Percentiles rank a stretch among this genome's conserved stretches.
These are phyloP conservation scores for Malassezia furfur DNA, from an alignment of 1,284 basidiomycete genomes.

Conservation along the genomic window DNA sequence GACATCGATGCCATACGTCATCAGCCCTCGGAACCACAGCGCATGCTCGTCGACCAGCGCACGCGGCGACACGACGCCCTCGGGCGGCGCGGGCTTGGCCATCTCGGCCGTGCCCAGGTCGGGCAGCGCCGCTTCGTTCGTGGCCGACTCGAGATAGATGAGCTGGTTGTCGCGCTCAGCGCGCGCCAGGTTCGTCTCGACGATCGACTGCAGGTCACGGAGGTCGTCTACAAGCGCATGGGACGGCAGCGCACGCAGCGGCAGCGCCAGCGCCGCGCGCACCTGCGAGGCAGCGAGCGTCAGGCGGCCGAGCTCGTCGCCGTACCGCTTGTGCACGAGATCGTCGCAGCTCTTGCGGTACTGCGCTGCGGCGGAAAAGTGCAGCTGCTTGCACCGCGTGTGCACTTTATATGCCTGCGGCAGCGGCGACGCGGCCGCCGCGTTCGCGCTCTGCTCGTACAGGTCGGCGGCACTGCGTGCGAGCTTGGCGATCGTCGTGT, in stretches of 20 bases:
- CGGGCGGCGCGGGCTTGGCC: slow-evolving; percentile 59
- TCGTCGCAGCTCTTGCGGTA: slow-evolving; percentile 84
- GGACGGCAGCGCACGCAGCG: slow-evolving; percentile 58
- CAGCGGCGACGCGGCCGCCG: slow-evolving; percentile 10
- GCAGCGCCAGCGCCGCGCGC: slow-evolving; percentile 65
- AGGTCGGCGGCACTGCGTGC: slow-evolving; percentile 58
- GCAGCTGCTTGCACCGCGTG: slow-evolving; percentile 68
- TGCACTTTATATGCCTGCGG: slow-evolving; percentile 69
- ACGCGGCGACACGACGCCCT: slow-evolving; percentile 53
- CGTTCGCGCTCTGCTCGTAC: slow-evolving; percentile 25
- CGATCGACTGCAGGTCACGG: slow-evolving; percentile 62
- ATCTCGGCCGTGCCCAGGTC: slow-evolving; percentile 62
- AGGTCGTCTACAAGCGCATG: slow-evolving; percentile 21
- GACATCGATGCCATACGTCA: slow-evolving; percentile 77
- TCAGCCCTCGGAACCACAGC: slow-evolving; percentile 63
- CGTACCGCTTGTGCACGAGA: slow-evolving; percentile 59
- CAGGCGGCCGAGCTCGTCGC: slow-evolving; percentile 39
- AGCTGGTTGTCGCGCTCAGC: slow-evolving; percentile 83
- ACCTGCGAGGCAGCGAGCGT: slow-evolving; percentile 51
- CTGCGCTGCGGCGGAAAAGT: slow-evolving; percentile 83
- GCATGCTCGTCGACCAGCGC: slow-evolving; percentile 19
- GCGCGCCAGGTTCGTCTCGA: slow-evolving; percentile 54
- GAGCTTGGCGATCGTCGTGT: slow-evolving; percentile 74
- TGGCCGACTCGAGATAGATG: slow-evolving; percentile 84
- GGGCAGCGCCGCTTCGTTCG: slow-evolving; percentile 61